Conservation (phyloP, 164 flowering plant species). For the Aristolochia californica region DNA sequence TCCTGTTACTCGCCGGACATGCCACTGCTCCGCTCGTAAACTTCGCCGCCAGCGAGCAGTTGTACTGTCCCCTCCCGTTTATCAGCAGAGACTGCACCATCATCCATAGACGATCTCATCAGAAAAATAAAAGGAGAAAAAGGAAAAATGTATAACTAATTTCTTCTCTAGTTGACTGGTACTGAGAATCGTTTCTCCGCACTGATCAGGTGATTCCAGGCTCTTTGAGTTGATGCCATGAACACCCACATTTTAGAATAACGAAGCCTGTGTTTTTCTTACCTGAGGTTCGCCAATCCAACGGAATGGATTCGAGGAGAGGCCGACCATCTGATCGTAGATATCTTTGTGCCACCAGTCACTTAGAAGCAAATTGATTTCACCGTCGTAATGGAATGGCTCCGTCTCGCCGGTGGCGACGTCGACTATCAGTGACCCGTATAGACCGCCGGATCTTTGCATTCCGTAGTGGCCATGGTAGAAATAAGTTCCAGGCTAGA, state of each 20-base stretch:
- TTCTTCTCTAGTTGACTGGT: no score
- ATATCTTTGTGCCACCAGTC: conserved; percentile 78
- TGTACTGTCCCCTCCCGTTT: conserved; percentile 77
- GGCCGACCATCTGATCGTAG: conserved; percentile 45
- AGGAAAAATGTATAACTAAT: no score
- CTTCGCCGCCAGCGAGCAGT: conserved; percentile 62
- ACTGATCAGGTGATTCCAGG: not conserved
- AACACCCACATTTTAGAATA: no score
- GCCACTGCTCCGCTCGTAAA: conserved; percentile 21
- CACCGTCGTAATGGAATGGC: conserved; percentile 73
- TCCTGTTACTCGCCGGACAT: conserved; percentile 36
- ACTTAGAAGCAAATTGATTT: conserved; percentile 53
- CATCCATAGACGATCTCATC: no score
- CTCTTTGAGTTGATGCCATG: no score
- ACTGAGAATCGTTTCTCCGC: no score
- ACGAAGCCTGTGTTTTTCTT: no score
- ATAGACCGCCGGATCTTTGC: conserved; percentile 89
- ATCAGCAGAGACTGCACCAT: conserved; percentile 46
- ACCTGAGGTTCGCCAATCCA: conserved; percentile 97
- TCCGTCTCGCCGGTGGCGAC: conserved; percentile 54
- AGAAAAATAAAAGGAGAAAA: no score
- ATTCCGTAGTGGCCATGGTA: conserved; percentile 93
- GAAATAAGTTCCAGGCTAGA: conserved; percentile 81
- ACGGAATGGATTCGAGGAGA: conserved; percentile 58
- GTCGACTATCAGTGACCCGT: conserved; percentile 74